Evolutionary conservation across 1,284 basidiomycete genomes (phyloP).

Genomic region (Papiliotrema laurentii): DNA sequence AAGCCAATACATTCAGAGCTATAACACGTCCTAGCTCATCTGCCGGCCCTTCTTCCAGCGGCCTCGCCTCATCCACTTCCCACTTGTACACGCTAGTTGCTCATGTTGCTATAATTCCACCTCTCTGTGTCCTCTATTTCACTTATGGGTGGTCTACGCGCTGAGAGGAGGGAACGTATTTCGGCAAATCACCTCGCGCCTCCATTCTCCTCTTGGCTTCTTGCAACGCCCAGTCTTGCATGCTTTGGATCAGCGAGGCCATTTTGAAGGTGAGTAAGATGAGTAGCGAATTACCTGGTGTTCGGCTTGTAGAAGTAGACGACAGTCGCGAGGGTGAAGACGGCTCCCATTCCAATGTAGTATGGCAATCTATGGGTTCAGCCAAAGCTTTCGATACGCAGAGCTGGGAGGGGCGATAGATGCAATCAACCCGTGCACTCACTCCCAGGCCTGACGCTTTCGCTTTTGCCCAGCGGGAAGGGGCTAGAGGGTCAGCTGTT

Average conservation of each 20-base stretch:
- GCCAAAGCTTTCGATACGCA: neutral
- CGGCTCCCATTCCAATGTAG: constrained; percentile 86
- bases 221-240: constrained; percentile 82
- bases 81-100: too few species aligned
- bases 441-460: constrained; percentile 40
- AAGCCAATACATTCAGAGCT: too few species aligned
- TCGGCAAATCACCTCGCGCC: constrained; percentile 75
- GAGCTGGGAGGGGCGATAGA: too few species aligned
- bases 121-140: too few species aligned
- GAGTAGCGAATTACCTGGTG: constrained; percentile 65
- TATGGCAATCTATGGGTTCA: constrained; percentile 55
- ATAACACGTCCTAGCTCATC: too few species aligned
- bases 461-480: constrained; percentile 26
- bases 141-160: neutral
- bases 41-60: too few species aligned
- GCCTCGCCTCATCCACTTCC: too few species aligned
- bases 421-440: constrained; percentile 18
- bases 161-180: constrained; percentile 58
- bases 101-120: too few species aligned
- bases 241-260: constrained; percentile 51
- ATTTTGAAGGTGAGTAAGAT: neutral
- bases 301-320: constrained; percentile 92
- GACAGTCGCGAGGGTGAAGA: constrained; percentile 70
- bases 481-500: neutral
- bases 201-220: constrained; percentile 86